A percentile compares a stretch with the other conserved stretches of the same genome.
Conservation (phyloP, 345 rosid species). For the Citrus trifoliata region DNA sequence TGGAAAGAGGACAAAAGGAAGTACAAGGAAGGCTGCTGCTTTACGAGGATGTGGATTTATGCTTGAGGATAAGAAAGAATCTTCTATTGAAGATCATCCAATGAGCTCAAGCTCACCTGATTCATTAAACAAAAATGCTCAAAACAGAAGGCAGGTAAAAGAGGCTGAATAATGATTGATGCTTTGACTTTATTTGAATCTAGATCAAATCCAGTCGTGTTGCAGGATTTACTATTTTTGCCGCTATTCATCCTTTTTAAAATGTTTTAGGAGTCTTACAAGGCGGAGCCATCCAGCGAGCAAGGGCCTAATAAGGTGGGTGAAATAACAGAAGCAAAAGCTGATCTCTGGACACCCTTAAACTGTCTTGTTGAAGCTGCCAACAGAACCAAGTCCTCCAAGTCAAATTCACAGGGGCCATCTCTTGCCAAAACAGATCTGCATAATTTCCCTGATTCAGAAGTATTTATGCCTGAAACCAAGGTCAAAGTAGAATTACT, state of each 20-base stretch:
- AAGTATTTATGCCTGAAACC: slow-evolving; percentile 22
- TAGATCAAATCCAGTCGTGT: slow-evolving; percentile 1
- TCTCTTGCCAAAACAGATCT: slow-evolving; percentile 33
- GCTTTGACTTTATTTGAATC: background rate
- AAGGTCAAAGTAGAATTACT: slow-evolving; percentile 29
- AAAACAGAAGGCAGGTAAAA: slow-evolving; percentile 52
- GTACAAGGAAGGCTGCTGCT: slow-evolving; percentile 43
- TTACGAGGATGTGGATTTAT: slow-evolving; percentile 37
- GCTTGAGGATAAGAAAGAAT: slow-evolving; percentile 49
- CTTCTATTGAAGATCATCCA: slow-evolving; percentile 37
- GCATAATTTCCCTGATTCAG: slow-evolving; percentile 17
- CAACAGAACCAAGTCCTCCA: slow-evolving; percentile 63
- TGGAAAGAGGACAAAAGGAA: slow-evolving; percentile 54
- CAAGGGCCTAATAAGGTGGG: slow-evolving; percentile 21
- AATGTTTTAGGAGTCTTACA: slow-evolving; percentile 40
- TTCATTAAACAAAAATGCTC: slow-evolving; percentile 29
- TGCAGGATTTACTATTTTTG: background rate
- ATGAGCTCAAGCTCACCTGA: slow-evolving; percentile 50
- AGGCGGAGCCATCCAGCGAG: slow-evolving; percentile 31
- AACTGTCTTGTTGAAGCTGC: slow-evolving; percentile 80
- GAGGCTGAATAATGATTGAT: slow-evolving; percentile 10
- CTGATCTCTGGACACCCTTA: slow-evolving; percentile 68
- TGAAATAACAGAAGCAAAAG: slow-evolving; percentile 47
- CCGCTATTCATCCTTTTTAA: background rate
- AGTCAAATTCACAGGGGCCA: slow-evolving; percentile 39